A percentile compares a stretch with the other conserved stretches of the same genome.
Evolutionary conservation across 139 green algal species (phyloP).

Genomic region (Chlorella vulgaris): DNA sequence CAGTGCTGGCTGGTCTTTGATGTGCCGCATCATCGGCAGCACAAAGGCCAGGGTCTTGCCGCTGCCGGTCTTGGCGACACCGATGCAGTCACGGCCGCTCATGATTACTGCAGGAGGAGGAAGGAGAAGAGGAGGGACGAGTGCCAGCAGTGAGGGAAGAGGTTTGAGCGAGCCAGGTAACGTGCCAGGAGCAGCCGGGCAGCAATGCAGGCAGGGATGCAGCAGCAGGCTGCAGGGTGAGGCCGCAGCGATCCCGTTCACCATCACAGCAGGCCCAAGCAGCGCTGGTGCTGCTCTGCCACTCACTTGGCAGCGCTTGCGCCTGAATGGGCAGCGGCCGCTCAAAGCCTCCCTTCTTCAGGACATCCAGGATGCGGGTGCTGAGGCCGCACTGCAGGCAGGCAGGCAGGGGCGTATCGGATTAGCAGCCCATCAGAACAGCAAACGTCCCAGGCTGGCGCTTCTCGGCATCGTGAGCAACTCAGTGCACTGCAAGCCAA

Average conservation of each 20-base stretch:
- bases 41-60: slow-evolving; percentile 99
- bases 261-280: background rate
- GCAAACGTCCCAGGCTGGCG: too few relatives aligned
- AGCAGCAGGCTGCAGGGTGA: too few relatives aligned
- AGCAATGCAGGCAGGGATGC: too few relatives aligned
- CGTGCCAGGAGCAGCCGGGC: too few relatives aligned
- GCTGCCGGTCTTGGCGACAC: slow-evolving; percentile 96
- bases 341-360: slow-evolving; percentile 80
- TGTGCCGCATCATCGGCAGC: slow-evolving; percentile 95
- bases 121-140: background rate
- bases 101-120: slow-evolving; percentile 80
- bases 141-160: background rate
- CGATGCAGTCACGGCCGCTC: slow-evolving; percentile 96
- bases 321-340: slow-evolving; percentile 93
- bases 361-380: slow-evolving; percentile 74
- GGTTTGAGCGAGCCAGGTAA: background rate
- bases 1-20: slow-evolving; percentile 91
- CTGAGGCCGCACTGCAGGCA: slow-evolving; percentile 73
- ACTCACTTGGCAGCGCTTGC: slow-evolving; percentile 84
- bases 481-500: too few relatives aligned
- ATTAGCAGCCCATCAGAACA: too few relatives aligned
- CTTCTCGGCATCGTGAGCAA: too few relatives aligned
- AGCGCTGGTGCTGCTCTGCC: background rate
- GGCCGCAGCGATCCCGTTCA: too few relatives aligned
- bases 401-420: background rate